Conservation (phyloP, 2,329 filamentous ascomycete species). For the Aspergillus quadricinctus region DNA sequence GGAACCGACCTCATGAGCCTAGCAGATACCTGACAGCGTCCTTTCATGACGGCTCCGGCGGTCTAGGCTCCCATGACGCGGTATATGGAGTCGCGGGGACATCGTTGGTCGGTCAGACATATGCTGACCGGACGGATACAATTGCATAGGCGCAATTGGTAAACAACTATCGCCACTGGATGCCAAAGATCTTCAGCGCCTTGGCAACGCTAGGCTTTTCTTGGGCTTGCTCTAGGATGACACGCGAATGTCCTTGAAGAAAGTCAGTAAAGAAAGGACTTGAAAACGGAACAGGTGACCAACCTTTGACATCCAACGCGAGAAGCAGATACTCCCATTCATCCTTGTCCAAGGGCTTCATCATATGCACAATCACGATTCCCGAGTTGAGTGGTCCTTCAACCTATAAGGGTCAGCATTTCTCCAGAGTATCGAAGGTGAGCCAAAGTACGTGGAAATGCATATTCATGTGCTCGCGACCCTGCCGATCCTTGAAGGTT, state of each 20-base stretch:
- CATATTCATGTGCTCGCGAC: conserved; percentile 76
- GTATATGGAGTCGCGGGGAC: background rate
- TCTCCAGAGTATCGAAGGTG: background rate
- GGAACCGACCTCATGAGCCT: background rate
- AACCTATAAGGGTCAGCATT: conserved; percentile 49
- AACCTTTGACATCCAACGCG: conserved; percentile 71
- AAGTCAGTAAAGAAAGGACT: background rate
- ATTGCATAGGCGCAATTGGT: background rate
- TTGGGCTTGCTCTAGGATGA: conserved; percentile 44
- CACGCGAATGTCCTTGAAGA: conserved; percentile 38
- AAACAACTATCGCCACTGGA: conserved; percentile 38
- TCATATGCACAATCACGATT: conserved; percentile 72
- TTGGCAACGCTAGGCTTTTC: conserved; percentile 37
- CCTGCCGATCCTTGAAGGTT: conserved; percentile 65
- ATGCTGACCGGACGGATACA: background rate
- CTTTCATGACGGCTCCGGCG: background rate
- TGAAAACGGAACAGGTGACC: conserved; percentile 7
- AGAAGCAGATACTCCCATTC: conserved; percentile 78
- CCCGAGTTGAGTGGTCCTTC: conserved; percentile 72
- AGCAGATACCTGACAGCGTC: background rate
- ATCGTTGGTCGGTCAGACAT: background rate
- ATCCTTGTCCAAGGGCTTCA: conserved; percentile 58
- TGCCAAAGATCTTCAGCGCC: conserved; percentile 48
- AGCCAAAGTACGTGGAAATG: conserved; percentile 66
- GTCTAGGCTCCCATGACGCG: background rate